Evolutionary conservation across 805 yeast species (phyloP).

Genomic region (Komagataella mondaviorum): DNA sequence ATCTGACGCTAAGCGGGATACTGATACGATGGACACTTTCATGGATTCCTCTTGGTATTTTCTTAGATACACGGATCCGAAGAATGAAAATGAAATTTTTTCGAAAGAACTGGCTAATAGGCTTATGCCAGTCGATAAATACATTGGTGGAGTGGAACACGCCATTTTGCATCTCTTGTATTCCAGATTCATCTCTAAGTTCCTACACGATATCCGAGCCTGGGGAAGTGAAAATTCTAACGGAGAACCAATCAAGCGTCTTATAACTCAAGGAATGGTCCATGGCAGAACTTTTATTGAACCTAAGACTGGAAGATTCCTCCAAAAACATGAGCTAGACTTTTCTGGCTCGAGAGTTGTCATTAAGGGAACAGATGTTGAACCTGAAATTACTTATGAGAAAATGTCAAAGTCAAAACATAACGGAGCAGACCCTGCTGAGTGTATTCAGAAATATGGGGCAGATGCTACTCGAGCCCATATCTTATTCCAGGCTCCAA

Average conservation of each 20-base stretch:
- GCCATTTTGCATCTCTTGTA: slow-evolving; percentile 87
- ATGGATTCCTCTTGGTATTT: slow-evolving; percentile 97
- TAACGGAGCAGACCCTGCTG: slow-evolving; percentile 86
- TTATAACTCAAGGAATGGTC: slow-evolving; percentile 97
- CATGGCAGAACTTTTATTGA: slow-evolving; percentile 78
- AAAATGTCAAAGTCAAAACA: slow-evolving; percentile 96
- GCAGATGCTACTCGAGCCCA: slow-evolving; percentile 95
- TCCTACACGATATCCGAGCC: slow-evolving; percentile 48
- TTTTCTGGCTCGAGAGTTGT: slow-evolving; percentile 25
- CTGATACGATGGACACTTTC: slow-evolving; percentile 98
- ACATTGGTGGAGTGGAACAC: slow-evolving; percentile 93
- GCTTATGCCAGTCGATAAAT: slow-evolving; percentile 75
- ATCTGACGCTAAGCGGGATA: slow-evolving; percentile 63
- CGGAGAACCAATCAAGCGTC: slow-evolving; percentile 71
- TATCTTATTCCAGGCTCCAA: slow-evolving; percentile 83
- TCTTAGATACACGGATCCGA: slow-evolving; percentile 70
- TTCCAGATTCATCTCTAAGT: slow-evolving; percentile 76
- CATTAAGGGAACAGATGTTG: slow-evolving; percentile 33
- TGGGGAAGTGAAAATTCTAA: slow-evolving; percentile 47
- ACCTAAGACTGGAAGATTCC: slow-evolving; percentile 58
- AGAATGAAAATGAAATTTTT: slow-evolving; percentile 46
- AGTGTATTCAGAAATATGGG: slow-evolving; percentile 65
- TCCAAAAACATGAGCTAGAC: slow-evolving; percentile 68
- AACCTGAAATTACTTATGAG: slow-evolving; percentile 53
- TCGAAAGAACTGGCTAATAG: slow-evolving; percentile 29